phyloP scores from a whole-genome alignment of 257 asterid species.

The Plantago elongata region DNA sequence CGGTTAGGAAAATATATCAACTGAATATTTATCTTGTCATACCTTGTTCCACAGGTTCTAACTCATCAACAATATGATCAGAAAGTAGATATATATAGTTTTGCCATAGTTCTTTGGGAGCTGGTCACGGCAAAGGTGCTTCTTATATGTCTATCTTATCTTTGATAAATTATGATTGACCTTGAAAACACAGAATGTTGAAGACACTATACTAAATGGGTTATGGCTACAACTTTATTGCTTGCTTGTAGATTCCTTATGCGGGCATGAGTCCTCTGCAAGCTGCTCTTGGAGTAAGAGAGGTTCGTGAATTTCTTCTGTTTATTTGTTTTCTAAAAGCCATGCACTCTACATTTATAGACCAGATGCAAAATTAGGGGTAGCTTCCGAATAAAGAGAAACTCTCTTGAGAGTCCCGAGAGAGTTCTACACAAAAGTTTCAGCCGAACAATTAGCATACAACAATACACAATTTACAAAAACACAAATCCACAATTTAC shows the following conservation, averaged over 20 bases:
- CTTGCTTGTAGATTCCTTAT: constrained; percentile 64
- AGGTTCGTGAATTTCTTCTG: constrained; percentile 45
- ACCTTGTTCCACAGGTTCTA: constrained; percentile 47
- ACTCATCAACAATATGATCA: constrained; percentile 90
- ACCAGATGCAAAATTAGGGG: too few species aligned
- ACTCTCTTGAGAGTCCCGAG: too few species aligned
- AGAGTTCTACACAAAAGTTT: too few species aligned
- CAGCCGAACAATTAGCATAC: too few species aligned
- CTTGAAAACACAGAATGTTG: constrained; percentile 9
- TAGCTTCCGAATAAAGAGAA: too few species aligned
- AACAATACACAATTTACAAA: too few species aligned
- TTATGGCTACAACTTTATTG: neutral
- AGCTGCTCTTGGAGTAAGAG: constrained; percentile 87
- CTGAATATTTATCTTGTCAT: neutral
- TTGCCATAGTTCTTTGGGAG: constrained; percentile 96
- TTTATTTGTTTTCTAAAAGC: neutral
- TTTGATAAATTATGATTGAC: constrained; percentile 5
- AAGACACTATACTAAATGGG: neutral
- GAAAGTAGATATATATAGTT: constrained; percentile 89
- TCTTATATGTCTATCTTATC: neutral
- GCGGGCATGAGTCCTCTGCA: constrained; percentile 74
- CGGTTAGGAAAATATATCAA: neutral
- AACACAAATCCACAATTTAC: too few species aligned
- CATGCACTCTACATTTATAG: neutral
- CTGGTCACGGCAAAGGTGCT: constrained; percentile 73